Conservation (phyloP, 1,284 basidiomycete genomes). For the Boletellus sp. region DNA sequence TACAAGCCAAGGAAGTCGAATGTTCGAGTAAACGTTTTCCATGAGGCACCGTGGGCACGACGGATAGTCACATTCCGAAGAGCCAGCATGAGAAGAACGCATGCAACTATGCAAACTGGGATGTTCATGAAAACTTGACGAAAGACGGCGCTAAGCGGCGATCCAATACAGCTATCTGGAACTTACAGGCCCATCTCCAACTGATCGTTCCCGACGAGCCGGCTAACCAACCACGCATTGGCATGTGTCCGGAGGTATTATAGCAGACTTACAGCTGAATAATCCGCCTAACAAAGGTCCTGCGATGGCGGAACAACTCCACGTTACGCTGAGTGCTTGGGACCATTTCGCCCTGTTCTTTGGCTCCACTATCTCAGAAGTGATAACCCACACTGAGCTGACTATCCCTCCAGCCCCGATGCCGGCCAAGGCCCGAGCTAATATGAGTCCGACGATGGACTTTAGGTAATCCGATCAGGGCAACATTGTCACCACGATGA, state of each 20-base stretch:
- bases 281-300: conserved; percentile 74
- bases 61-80: conserved; percentile 54
- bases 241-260: conserved; percentile 15
- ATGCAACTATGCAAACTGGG: conserved; percentile 62
- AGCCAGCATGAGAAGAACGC: conserved; percentile 53
- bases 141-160: conserved; percentile 12
- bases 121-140: conserved; percentile 71
- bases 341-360: conserved; percentile 73
- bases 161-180: background rate
- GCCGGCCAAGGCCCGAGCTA: conserved; percentile 58
- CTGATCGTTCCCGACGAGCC: conserved; percentile 35
- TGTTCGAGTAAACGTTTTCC: conserved; percentile 46
- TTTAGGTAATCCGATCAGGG: conserved; percentile 32
- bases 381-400: conserved; percentile 77
- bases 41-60: conserved; percentile 46
- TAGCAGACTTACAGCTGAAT: conserved; percentile 60
- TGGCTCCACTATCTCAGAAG: conserved; percentile 71
- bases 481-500: conserved; percentile 10
- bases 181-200: conserved; percentile 82
- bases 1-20: conserved; percentile 78
- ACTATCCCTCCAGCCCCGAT: conserved; percentile 80
- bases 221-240: conserved; percentile 15
- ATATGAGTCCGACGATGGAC: conserved; percentile 58
- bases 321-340: conserved; percentile 74
- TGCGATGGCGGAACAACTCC: conserved; percentile 77